phyloP scores from a whole-genome alignment of 192 early-diverging fungal species.

The Ambispora gerdemannii region DNA sequence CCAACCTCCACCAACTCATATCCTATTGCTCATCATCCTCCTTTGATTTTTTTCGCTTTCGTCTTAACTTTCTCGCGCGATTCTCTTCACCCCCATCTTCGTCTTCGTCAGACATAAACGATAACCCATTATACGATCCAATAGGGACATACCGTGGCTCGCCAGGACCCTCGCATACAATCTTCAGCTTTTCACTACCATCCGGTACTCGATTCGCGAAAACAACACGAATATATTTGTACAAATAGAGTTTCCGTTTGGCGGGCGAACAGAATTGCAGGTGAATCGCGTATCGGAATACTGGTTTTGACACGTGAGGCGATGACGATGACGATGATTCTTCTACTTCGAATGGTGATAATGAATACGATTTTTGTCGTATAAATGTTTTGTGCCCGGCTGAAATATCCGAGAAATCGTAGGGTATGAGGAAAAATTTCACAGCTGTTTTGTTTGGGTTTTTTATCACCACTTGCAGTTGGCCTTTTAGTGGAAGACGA shows the following conservation, averaged over 20 bases:
- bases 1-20: no score
- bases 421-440: conserved; percentile 76
- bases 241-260: conserved; percentile 59
- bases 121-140: background rate
- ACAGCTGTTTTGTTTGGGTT: conserved; percentile 74
- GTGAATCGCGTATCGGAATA: conserved; percentile 74
- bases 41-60: no score
- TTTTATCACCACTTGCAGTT: conserved; percentile 78
- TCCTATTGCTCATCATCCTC: no score
- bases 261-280: conserved; percentile 62
- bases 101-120: background rate
- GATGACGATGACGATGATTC: conserved; percentile 25
- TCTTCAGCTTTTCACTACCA: conserved; percentile 59
- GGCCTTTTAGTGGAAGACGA: conserved; percentile 67
- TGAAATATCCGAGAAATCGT: conserved; percentile 77
- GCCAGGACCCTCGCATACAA: conserved; percentile 61
- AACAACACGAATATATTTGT: conserved; percentile 66
- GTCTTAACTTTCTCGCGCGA: no score
- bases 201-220: conserved; percentile 67
- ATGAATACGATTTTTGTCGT: conserved; percentile 71
- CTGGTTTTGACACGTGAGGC: conserved; percentile 31
- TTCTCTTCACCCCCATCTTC: no score
- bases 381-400: conserved; percentile 70
- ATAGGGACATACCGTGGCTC: conserved; percentile 13
- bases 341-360: conserved; percentile 28